A percentile compares a stretch with the other conserved stretches of the same genome.
Evolutionary conservation across 1,139 yeast genomes (phyloP).

Genomic region (Wickerhamomyces sp.): DNA sequence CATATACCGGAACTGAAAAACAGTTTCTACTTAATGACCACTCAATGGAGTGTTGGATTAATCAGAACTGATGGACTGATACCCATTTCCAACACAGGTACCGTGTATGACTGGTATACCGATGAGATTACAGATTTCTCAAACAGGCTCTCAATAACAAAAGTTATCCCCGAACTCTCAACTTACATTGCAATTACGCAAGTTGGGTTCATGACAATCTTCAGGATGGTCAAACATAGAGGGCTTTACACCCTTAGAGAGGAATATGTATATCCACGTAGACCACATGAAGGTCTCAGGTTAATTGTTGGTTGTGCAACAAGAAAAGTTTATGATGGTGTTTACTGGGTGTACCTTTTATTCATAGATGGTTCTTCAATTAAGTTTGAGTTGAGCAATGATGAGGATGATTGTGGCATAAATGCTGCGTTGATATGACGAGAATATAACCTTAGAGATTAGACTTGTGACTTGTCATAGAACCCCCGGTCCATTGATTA

Average conservation of each 20-base stretch:
- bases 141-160: conserved; percentile 50
- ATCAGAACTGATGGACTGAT: conserved; percentile 45
- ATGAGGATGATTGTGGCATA: neutral
- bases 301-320: neutral
- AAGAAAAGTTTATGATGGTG: neutral
- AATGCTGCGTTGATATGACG: neutral
- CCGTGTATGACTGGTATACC: conserved; percentile 35
- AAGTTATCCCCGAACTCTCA: conserved; percentile 48
- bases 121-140: conserved; percentile 32
- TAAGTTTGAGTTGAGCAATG: neutral
- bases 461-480: too few relatives aligned
- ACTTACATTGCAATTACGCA: conserved; percentile 53
- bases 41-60: conserved; percentile 40
- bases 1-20: conserved; percentile 3
- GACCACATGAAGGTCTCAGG: neutral
- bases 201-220: conserved; percentile 51
- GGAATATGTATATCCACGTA: conserved; percentile 32
- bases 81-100: conserved; percentile 46
- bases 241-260: conserved; percentile 60
- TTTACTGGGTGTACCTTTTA: neutral
- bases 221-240: conserved; percentile 51
- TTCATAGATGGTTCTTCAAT: neutral
- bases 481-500: too few relatives aligned
- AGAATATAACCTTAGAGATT: too few relatives aligned
- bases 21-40: conserved; percentile 39